Evolutionary conservation across 371 early-diverging fungal genomes (phyloP).

Genomic region (Mucor saturninus): DNA sequence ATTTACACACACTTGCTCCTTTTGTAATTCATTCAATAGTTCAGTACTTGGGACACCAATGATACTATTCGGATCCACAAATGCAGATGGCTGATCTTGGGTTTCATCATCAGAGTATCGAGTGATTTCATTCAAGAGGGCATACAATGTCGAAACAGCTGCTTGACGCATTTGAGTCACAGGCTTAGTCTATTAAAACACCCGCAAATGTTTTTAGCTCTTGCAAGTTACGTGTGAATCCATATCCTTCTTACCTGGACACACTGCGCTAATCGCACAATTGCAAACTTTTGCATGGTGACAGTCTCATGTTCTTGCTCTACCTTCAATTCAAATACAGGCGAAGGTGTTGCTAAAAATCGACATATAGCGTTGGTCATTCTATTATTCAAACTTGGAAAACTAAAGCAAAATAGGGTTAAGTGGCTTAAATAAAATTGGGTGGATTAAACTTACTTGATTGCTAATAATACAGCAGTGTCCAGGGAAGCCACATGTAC

Average conservation of each 20-base stretch:
- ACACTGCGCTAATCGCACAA: conserved; percentile 60
- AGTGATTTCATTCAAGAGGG: conserved; percentile 57
- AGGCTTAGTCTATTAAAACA: conserved; percentile 36
- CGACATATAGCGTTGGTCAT: conserved; percentile 63
- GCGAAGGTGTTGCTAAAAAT: conserved; percentile 68
- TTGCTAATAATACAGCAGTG: conserved; percentile 59
- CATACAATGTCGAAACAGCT: conserved; percentile 61
- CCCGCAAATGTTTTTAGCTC: neutral
- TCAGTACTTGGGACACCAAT: conserved; percentile 36
- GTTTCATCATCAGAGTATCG: conserved; percentile 43
- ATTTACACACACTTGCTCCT: conserved; percentile 61
- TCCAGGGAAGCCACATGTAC: conserved; percentile 64
- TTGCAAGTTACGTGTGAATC: neutral
- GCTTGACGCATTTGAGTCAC: conserved; percentile 45
- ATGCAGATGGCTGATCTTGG: neutral
- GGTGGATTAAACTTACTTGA: conserved; percentile 50
- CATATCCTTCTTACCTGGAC: conserved; percentile 49
- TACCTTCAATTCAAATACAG: conserved; percentile 54
- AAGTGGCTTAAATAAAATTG: neutral
- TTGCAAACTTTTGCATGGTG: conserved; percentile 59
- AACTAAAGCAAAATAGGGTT: conserved; percentile 32
- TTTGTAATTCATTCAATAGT: conserved; percentile 45
- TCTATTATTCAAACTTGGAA: conserved; percentile 51
- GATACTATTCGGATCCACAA: conserved; percentile 11
- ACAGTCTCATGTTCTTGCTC: conserved; percentile 24